A percentile compares a stretch with the other conserved stretches of the same genome.
Evolutionary conservation across 2,329 filamentous ascomycete species (phyloP).

Genomic region (Xylariales sp.): DNA sequence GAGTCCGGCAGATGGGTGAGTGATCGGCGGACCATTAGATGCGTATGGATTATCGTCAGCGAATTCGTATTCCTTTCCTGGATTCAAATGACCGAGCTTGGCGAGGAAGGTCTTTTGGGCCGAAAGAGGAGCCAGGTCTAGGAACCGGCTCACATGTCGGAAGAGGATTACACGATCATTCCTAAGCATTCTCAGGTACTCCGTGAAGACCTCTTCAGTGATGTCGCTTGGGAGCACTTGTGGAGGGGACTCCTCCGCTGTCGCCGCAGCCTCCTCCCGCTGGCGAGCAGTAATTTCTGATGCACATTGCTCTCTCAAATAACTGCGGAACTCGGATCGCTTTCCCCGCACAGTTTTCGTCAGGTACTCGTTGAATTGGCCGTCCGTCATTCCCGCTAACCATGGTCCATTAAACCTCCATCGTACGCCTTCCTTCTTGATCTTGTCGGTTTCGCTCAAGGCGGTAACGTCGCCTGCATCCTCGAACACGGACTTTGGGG

Average conservation of each 20-base stretch:
- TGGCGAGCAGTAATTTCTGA: conserved; percentile 37
- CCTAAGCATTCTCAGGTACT: conserved; percentile 50
- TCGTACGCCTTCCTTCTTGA: conserved; percentile 39
- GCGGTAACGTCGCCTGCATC: conserved; percentile 51
- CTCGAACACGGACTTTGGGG: conserved; percentile 54
- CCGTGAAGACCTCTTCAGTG: conserved; percentile 44
- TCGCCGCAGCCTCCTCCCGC: conserved; percentile 33
- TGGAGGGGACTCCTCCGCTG: conserved; percentile 26
- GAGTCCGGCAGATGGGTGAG: conserved; percentile 58
- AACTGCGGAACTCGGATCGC: conserved; percentile 50
- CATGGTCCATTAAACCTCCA: conserved; percentile 67
- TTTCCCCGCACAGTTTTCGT: conserved; percentile 47
- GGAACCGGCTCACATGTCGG: conserved; percentile 52
- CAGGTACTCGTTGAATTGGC: conserved; percentile 54
- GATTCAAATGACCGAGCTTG: conserved; percentile 18
- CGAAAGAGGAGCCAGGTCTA: conserved; percentile 54
- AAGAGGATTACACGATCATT: conserved; percentile 46
- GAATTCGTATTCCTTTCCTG: conserved; percentile 20
- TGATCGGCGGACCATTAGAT: conserved; percentile 50
- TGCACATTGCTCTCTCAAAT: conserved; percentile 46
- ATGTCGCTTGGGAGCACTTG: conserved; percentile 34
- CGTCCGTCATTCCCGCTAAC: conserved; percentile 58
- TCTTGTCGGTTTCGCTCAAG: conserved; percentile 27
- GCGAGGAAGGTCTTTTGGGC: conserved; percentile 17
- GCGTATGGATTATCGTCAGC: conserved; percentile 40